Percentiles rank a stretch among this genome's conserved stretches.
Evolutionary conservation across 192 early-diverging fungal genomes (phyloP).

Genomic region (Backusella psychrophila): DNA sequence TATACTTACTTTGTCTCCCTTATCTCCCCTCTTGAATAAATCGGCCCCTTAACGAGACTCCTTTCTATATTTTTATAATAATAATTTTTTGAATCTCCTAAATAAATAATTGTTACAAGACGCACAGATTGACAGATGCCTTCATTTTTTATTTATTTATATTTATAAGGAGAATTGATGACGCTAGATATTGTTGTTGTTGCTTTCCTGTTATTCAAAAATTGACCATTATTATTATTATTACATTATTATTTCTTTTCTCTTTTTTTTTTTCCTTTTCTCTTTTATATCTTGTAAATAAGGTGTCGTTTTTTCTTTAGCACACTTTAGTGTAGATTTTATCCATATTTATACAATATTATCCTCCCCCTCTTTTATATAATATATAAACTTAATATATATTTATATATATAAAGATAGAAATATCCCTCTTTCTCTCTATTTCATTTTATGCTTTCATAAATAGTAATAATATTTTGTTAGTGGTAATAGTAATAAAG

Average conservation of each 20-base stretch:
- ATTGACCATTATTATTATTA: background rate
- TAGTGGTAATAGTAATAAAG: constrained; percentile 5
- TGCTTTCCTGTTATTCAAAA: background rate
- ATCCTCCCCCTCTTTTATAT: background rate
- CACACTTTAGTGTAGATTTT: background rate
- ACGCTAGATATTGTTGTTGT: constrained; percentile 1
- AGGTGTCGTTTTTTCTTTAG: background rate
- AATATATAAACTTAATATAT: background rate
- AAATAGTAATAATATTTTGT: background rate
- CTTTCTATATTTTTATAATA: background rate
- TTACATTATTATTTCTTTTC: background rate
- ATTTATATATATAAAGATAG: background rate
- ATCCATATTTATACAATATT: background rate
- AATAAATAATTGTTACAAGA: background rate
- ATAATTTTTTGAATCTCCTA: background rate
- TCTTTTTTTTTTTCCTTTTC: background rate
- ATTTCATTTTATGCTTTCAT: background rate
- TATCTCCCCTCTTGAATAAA: background rate
- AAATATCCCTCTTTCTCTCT: background rate
- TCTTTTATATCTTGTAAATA: background rate
- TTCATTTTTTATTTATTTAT: background rate
- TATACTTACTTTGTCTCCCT: background rate
- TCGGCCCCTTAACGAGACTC: background rate
- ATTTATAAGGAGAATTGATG: background rate
- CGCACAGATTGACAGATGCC: background rate